These are phyloP conservation scores for Seminavis robusta DNA, from an alignment of 108 stramenopile species.

Conservation along the genomic window DNA sequence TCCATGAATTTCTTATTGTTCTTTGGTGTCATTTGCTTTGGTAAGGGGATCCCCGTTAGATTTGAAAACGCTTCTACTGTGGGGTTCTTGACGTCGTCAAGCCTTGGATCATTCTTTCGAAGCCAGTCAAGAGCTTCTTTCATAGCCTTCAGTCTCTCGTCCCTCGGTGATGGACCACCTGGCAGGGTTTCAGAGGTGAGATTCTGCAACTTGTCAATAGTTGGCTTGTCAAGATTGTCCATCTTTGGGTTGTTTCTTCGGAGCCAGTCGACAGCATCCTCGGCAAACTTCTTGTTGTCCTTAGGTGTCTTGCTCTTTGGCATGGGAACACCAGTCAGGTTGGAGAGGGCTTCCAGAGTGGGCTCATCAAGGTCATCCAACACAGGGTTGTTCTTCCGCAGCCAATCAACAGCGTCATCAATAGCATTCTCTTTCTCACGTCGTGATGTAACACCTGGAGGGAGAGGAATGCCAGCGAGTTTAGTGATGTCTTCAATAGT, in stretches of 20 bases:
- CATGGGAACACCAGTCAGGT: conserved; percentile 5
- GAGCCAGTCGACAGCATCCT: conserved; percentile 23
- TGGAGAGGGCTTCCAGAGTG: conserved; percentile 4
- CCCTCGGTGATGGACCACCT: neutral
- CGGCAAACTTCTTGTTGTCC: conserved; percentile 8
- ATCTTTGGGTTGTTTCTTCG: conserved; percentile 1
- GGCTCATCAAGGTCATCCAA: conserved; percentile 6
- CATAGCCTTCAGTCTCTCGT: neutral
- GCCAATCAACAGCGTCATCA: conserved; percentile 10
- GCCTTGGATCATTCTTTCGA: neutral
- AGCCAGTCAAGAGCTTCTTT: conserved; percentile 2
- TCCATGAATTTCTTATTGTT: conserved; percentile 6
- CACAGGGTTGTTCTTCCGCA: conserved; percentile 5
- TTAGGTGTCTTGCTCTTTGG: neutral
- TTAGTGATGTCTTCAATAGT: neutral
- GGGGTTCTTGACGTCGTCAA: neutral
- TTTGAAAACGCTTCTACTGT: neutral
- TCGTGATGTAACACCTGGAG: neutral
- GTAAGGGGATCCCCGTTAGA: neutral
- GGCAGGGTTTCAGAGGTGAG: neutral
- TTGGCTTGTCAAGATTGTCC: conserved; percentile 4
- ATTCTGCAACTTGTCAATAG: neutral
- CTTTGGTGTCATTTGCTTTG: neutral
- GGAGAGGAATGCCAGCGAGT: conserved; percentile 1
- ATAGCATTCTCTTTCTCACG: conserved; percentile 2